phyloP scores from a whole-genome alignment of 2,329 filamentous ascomycete species.

The Scedosporium dehoogii region DNA sequence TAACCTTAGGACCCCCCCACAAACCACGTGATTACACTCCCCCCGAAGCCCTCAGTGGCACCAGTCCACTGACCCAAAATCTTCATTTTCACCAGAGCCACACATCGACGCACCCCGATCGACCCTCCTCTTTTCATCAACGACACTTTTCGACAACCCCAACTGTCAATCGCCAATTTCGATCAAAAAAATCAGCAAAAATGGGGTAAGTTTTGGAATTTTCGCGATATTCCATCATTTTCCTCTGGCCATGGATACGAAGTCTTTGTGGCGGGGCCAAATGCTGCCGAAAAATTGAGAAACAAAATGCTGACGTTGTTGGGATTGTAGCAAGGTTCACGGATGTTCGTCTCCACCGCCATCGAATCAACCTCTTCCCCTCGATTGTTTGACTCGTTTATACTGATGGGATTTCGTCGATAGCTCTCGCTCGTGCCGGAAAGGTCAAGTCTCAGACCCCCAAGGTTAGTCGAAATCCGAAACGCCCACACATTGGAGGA shows the following conservation, averaged over 20 bases:
- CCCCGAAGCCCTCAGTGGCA: slow-evolving; percentile 2
- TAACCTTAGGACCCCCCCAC: neutral
- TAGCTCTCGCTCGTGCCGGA: slow-evolving; percentile 67
- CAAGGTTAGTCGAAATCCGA: slow-evolving; percentile 53
- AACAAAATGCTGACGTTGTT: slow-evolving; percentile 6
- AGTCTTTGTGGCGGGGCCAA: neutral
- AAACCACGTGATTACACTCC: slow-evolving; percentile 2
- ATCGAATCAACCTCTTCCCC: slow-evolving; percentile 39
- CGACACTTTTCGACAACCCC: slow-evolving; percentile 1
- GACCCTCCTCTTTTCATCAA: neutral
- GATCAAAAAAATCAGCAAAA: slow-evolving; percentile 6
- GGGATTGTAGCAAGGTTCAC: slow-evolving; percentile 12
- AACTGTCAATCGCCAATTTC: slow-evolving; percentile 4
- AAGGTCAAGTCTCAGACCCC: slow-evolving; percentile 97
- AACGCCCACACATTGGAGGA: slow-evolving; percentile 9
- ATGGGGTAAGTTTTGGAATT: slow-evolving; percentile 3
- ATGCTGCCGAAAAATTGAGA: neutral
- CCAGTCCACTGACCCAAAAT: slow-evolving; percentile 4
- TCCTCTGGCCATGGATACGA: no score
- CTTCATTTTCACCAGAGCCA: slow-evolving; percentile 4
- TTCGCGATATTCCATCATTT: no score
- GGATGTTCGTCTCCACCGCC: slow-evolving; percentile 65
- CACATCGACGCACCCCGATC: neutral
- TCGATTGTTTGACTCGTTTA: slow-evolving; percentile 13
- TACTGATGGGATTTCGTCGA: slow-evolving; percentile 32